phyloP scores from a whole-genome alignment of 177 flowering plant species.

The Telopea speciosissima region DNA sequence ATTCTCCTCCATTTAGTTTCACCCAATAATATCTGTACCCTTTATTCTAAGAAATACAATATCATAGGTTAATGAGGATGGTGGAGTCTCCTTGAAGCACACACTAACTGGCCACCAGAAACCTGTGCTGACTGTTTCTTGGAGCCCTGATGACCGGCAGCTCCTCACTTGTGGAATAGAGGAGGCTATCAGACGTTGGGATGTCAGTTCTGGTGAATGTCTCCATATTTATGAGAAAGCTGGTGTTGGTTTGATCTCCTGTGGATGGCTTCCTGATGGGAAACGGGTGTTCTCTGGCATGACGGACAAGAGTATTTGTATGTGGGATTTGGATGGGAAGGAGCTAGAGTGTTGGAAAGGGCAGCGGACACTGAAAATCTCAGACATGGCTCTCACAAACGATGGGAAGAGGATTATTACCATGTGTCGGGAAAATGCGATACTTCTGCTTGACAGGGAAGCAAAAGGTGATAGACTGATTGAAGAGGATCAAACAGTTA shows the following conservation, averaged over 20 bases:
- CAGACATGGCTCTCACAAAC: constrained; percentile 65
- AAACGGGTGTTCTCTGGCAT: constrained; percentile 54
- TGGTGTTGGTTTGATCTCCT: constrained; percentile 58
- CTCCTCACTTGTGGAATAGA: constrained; percentile 85
- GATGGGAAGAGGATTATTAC: constrained; percentile 75
- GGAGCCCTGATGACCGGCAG: constrained; percentile 76
- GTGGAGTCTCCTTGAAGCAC: constrained; percentile 48
- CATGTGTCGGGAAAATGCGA: constrained; percentile 47
- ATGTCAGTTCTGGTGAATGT: constrained; percentile 70
- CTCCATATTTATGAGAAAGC: constrained; percentile 61
- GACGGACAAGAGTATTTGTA: constrained; percentile 71
- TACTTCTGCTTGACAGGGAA: constrained; percentile 60
- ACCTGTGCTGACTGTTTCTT: constrained; percentile 50
- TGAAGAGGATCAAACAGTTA: constrained; percentile 60
- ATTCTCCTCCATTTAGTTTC: not conserved
- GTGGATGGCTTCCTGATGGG: constrained; percentile 89
- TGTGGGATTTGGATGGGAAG: constrained; percentile 87
- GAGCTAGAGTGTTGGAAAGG: constrained; percentile 83
- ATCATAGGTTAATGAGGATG: constrained; percentile 50
- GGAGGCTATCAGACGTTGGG: constrained; percentile 76
- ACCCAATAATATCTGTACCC: not conserved
- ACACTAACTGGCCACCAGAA: constrained; percentile 61
- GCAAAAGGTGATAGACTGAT: constrained; percentile 47
- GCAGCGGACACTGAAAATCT: constrained; percentile 52
- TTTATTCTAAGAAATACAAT: constrained; percentile 3